Evolutionary conservation across 1,139 yeast species (phyloP).

Genomic region (Starmera stellimalicola): DNA sequence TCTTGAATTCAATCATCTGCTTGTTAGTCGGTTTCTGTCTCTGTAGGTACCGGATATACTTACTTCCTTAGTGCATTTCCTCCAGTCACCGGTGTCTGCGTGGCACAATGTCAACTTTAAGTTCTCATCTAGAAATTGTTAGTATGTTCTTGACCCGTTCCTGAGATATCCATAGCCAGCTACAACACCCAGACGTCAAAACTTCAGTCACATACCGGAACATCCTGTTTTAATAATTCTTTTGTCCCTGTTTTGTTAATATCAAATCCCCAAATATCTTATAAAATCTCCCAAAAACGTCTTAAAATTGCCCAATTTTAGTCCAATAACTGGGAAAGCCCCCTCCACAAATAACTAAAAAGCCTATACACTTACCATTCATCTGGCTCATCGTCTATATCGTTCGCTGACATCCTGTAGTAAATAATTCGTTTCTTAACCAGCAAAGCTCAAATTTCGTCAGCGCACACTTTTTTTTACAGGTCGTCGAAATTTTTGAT

Average conservation of each 20-base stretch:
- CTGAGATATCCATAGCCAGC: neutral
- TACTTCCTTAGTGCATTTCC: slow-evolving; percentile 54
- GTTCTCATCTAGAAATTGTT: slow-evolving; percentile 37
- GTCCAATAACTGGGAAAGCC: no score
- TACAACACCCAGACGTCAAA: no score
- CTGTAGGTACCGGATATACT: slow-evolving; percentile 11
- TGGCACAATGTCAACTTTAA: slow-evolving; percentile 61
- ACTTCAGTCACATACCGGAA: slow-evolving; percentile 31
- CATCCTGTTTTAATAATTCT: slow-evolving; percentile 70
- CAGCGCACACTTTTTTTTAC: no score
- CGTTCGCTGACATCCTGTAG: neutral
- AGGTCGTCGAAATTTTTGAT: no score
- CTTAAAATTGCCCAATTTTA: no score
- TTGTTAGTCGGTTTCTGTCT: slow-evolving; percentile 6
- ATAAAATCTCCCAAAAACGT: no score
- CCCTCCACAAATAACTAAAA: no score
- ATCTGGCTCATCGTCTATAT: slow-evolving; percentile 49
- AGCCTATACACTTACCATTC: slow-evolving; percentile 27
- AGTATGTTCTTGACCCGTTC: neutral
- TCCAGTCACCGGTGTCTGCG: slow-evolving; percentile 77
- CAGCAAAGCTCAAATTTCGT: no score
- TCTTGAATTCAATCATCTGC: slow-evolving; percentile 44
- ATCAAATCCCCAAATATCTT: no score
- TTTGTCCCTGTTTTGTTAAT: slow-evolving; percentile 42
- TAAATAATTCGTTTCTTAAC: no score